Evolutionary conservation across 768 basidiomycete species (phyloP).

Genomic region (Hericium alpestre): DNA sequence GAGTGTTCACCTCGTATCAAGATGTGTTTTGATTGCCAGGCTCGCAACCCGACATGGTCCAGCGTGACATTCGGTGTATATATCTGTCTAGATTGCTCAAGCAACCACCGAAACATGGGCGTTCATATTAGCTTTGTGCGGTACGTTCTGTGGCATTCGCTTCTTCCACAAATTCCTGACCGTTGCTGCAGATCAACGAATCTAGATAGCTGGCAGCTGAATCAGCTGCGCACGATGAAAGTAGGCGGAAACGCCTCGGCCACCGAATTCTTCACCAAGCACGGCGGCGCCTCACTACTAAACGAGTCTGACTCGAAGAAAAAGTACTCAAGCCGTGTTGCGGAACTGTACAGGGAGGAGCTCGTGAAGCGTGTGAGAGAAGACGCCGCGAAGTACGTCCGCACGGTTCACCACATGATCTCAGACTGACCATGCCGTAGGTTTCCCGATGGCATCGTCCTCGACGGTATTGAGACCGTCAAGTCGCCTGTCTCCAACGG

Average conservation of each 20-base stretch:
- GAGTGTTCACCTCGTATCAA: conserved; percentile 19
- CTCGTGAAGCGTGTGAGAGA: conserved; percentile 70
- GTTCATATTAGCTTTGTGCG: conserved; percentile 97
- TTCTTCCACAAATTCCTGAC: neutral
- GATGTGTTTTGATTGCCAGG: conserved; percentile 91
- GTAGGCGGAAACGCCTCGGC: conserved; percentile 86
- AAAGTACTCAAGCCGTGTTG: conserved; percentile 78
- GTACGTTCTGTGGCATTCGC: conserved; percentile 32
- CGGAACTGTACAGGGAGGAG: conserved; percentile 88
- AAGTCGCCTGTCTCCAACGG: conserved; percentile 23
- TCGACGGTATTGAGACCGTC: conserved; percentile 67
- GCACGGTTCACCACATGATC: too few species aligned
- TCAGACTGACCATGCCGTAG: conserved; percentile 26
- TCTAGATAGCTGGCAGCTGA: conserved; percentile 87
- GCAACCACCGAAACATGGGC: conserved; percentile 90
- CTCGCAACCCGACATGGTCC: conserved; percentile 96
- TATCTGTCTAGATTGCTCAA: conserved; percentile 96
- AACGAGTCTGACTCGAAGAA: conserved; percentile 72
- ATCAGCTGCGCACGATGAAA: conserved; percentile 92
- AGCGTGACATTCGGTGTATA: conserved; percentile 95
- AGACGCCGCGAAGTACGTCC: conserved; percentile 53
- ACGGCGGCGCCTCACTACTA: conserved; percentile 66
- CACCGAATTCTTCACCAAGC: conserved; percentile 80
- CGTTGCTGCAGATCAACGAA: conserved; percentile 73
- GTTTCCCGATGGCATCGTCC: conserved; percentile 62